Evolutionary conservation across 352 stramenopile genomes (phyloP), one percentile per base, ranked within the genome.

Genomic region (Pythium oligandrum): DNA sequence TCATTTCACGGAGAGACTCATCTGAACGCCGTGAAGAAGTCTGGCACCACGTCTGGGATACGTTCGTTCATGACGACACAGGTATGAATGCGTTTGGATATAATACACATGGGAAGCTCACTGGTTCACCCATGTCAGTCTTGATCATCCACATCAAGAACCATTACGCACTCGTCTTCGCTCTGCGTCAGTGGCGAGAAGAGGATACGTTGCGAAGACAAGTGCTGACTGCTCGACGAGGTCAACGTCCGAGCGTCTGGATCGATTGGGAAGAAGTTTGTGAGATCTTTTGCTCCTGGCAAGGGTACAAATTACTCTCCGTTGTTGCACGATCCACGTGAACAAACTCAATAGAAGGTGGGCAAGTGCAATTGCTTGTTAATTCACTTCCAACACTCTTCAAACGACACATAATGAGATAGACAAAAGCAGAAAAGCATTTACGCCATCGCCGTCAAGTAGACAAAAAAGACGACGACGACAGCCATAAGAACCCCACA

Each of bases 131-230:
- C 17, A 26, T 26, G 17, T 26, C 17, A 58, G 59, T 73, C 32
- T 50, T 93, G 2, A 44, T 90, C 30, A 83, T 74, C 58, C 82
- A 93, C 55, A 57, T 90, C 34, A 89, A 76, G 55, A 93, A 93
- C 62, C 82, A 93, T 63, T 93, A 93, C 56, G 79, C 82, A 11
- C 54, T 86, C 8, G 64, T 93, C 37, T 93, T 81, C 55, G 77
- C 75, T 0, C 44, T 88, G 34, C 63, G 79, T n/a, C 69, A 86
- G 42, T 85, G 75, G 71, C 51, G 43, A 12, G 59, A 64, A 31
- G 43, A 40, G 2, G 26, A 35, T 32, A 30, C 32, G 8, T 51
- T 55, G 17, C 40, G 52, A 17, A 60, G 70, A 2, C 64, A 90
- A 48, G 33, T 89, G 8, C 67, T 90, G 26, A 90, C 78, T 1